phyloP scores from a whole-genome alignment of 192 early-diverging fungal genomes.

The Gonapodya sp. region DNA sequence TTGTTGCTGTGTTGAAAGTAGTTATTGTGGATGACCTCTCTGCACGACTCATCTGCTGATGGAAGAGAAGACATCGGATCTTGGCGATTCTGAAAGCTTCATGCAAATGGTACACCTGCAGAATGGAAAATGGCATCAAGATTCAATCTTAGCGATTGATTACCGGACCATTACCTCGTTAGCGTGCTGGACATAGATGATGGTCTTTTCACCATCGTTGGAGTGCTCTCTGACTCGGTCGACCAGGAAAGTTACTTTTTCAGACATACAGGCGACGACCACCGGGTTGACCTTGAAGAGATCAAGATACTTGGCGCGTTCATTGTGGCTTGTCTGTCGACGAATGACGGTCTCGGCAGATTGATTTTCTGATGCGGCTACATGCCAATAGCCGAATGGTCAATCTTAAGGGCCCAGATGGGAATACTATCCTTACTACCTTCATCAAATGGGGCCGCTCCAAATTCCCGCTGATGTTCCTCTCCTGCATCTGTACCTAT shows the following conservation, averaged over 20 bases:
- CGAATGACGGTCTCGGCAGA: not conserved
- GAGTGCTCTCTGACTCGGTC: constrained; percentile 24
- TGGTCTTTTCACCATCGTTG: constrained; percentile 36
- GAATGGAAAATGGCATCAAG: not conserved
- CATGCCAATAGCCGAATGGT: no score
- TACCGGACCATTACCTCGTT: not conserved
- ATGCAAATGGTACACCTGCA: constrained; percentile 26
- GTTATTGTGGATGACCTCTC: constrained; percentile 37
- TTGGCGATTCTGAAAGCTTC: constrained; percentile 38
- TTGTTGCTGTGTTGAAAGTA: constrained; percentile 51
- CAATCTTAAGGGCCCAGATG: no score
- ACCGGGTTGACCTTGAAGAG: not conserved
- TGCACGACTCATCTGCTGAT: constrained; percentile 34
- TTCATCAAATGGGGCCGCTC: no score
- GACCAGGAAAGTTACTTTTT: constrained; percentile 47
- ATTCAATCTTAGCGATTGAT: no score
- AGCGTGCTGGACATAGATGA: constrained; percentile 39
- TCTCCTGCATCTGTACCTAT: no score
- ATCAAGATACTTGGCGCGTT: not conserved
- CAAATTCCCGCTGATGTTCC: no score
- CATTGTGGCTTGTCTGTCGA: not conserved
- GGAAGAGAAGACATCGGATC: constrained; percentile 42
- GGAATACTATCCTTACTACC: no score
- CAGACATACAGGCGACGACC: constrained; percentile 35
- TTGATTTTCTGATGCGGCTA: no score